Evolutionary conservation across 768 basidiomycete species (phyloP), one percentile per base, ranked within the genome.

Genomic region (Suillus lakei): DNA sequence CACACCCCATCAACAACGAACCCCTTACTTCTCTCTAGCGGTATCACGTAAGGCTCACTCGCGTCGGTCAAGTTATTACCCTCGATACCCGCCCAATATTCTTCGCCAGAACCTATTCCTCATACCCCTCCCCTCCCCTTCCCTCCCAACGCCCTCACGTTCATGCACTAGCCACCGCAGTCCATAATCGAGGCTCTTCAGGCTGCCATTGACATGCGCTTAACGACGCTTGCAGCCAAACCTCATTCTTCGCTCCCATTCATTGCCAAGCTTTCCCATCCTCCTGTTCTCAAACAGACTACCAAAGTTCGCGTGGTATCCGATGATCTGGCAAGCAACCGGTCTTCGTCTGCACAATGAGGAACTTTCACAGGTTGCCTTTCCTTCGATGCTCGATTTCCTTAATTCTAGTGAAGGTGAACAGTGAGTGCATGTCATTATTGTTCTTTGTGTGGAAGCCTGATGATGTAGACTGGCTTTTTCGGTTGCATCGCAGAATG

Each of bases 1-100:
- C 72, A 84, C 64, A 71, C 79, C 60, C 79, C 77, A 5, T 83
- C 85, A 2, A 82, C 84, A 68, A 64, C 69, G 36, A 72, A 83
- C 16, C 64, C 77, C n/a, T n/a, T 5, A 28, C 26, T n/a, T 66
- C 16, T 28, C 56, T 38, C 56, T 39, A 39, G 16, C 38, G 0
- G 5, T 26, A 6, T 71, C 79, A 54, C 66, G 77, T n/a, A 67
- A 74, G 12, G 44, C 73, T 32, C 71, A 77, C 2, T 82, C 85
- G 2, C 3, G 61, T 87, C 9, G 84, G 87, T 61, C 79, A 84
- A 48, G 67, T 26, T 12, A 26, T 26, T 18, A 78, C 84, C 10
- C 71, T 77, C 30, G 70, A 63, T 60, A 63, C 61, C 70, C n/a
- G 39, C 43, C 21, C 54, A 63, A 56, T 70, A 68, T 60, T 72